Percentiles rank a stretch among this genome's conserved stretches.
Conservation (phyloP, 2,329 filamentous ascomycete genomes). For the Aspergillus aculeatus region DNA sequence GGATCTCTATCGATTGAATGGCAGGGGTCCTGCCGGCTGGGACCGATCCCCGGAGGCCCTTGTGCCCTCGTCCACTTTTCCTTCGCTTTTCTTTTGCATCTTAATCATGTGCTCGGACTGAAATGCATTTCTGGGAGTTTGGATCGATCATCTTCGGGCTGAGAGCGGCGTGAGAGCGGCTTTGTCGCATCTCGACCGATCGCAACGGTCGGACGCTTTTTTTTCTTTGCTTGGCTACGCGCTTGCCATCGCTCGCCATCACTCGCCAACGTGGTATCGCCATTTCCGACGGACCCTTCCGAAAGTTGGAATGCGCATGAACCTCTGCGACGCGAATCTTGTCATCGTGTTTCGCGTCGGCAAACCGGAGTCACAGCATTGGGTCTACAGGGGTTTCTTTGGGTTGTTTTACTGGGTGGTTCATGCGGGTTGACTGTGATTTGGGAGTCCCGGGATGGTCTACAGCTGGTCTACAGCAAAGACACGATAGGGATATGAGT, state of each 20-base stretch:
- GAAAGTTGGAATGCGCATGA: background rate
- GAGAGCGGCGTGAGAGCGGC: conserved; percentile 26
- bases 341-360: background rate
- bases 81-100: conserved; percentile 12
- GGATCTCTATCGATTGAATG: conserved; percentile 9
- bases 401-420: background rate
- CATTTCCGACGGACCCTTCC: background rate
- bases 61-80: conserved; percentile 3
- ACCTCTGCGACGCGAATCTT: background rate
- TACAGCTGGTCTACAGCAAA: too few relatives aligned
- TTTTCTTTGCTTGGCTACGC: background rate
- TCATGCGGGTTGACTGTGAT: too few relatives aligned
- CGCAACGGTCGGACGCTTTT: conserved; percentile 13
- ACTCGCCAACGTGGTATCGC: conserved; percentile 4
- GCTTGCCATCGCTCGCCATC: background rate
- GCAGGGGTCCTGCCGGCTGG: conserved; percentile 21
- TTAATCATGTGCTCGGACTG: conserved; percentile 18
- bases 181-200: conserved; percentile 17
- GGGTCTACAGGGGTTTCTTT: background rate
- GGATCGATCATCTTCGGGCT: conserved; percentile 19
- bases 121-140: conserved; percentile 34
- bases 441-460: too few relatives aligned
- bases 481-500: too few relatives aligned
- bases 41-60: conserved; percentile 13
- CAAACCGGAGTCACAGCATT: background rate